A percentile compares a stretch with the other conserved stretches of the same genome.
Evolutionary conservation across 129 eudicot genomes (phyloP).

Genomic region (Chrysanthemum lavandulifolium): DNA sequence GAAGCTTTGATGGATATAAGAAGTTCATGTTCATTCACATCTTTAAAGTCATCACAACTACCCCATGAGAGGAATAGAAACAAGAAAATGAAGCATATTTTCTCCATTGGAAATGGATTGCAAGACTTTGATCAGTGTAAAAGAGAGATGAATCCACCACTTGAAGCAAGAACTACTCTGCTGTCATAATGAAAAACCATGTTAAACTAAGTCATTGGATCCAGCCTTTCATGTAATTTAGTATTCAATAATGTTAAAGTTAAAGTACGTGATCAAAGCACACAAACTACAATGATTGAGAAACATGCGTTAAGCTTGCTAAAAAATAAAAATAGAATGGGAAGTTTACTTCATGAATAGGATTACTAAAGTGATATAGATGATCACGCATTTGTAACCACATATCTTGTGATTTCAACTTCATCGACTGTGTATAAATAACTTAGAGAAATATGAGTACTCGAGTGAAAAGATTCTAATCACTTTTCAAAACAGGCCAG

Average conservation of each 20-base stretch:
- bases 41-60: conserved; percentile 26
- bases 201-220: conserved; percentile 50
- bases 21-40: conserved; percentile 37
- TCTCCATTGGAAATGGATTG: conserved; percentile 31
- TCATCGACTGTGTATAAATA: too few species aligned
- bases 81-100: conserved; percentile 41
- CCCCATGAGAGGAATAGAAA: conserved; percentile 28
- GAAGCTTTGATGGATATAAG: conserved; percentile 65
- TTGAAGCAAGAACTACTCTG: conserved; percentile 32
- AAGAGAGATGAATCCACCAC: conserved; percentile 35
- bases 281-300: conserved; percentile 29
- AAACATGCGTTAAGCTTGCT: conserved; percentile 21
- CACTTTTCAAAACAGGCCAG: too few species aligned
- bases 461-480: too few species aligned
- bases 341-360: conserved; percentile 9
- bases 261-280: conserved; percentile 29
- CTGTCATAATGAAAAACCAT: conserved; percentile 34
- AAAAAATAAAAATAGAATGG: not conserved
- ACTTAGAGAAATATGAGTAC: not conserved
- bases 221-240: conserved; percentile 38
- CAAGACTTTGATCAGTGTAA: conserved; percentile 14
- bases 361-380: conserved; percentile 4
- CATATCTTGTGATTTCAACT: too few species aligned
- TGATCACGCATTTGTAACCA: too few species aligned
- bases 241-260: conserved; percentile 19